A percentile compares a stretch with the other conserved stretches of the same genome.
Evolutionary conservation across 2,329 filamentous ascomycete genomes (phyloP).

Genomic region (Scedosporium dehoogii): DNA sequence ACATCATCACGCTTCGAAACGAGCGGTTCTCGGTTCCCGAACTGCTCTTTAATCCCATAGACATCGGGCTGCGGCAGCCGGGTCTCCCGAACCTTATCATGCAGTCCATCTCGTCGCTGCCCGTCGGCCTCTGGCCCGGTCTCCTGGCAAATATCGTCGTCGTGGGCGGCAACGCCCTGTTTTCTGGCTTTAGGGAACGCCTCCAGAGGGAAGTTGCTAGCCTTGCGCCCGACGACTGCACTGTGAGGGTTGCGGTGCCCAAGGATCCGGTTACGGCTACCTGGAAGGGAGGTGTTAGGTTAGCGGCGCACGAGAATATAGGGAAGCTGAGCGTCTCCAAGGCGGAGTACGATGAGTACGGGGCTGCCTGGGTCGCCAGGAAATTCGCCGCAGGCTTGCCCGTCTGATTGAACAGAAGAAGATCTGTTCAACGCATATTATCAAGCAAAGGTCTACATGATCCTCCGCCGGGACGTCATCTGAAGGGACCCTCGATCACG

Average conservation of each 20-base stretch:
- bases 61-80: slow-evolving; percentile 75
- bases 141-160: slow-evolving; percentile 81
- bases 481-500: too few species aligned
- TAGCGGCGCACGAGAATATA: slow-evolving; percentile 62
- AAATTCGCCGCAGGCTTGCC: slow-evolving; percentile 47
- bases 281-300: slow-evolving; percentile 74
- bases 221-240: slow-evolving; percentile 65
- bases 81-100: slow-evolving; percentile 77
- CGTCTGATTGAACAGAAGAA: neutral
- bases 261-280: slow-evolving; percentile 67
- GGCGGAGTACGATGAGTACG: slow-evolving; percentile 83
- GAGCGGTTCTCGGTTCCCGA: slow-evolving; percentile 89
- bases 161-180: slow-evolving; percentile 74
- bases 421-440: too few species aligned
- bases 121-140: slow-evolving; percentile 73
- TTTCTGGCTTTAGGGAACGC: slow-evolving; percentile 73
- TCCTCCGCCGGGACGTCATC: too few species aligned
- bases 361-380: slow-evolving; percentile 61
- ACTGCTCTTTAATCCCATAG: slow-evolving; percentile 74
- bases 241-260: slow-evolving; percentile 62
- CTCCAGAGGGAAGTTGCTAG: slow-evolving; percentile 65
- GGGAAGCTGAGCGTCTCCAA: slow-evolving; percentile 67
- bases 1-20: slow-evolving; percentile 78
- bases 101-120: slow-evolving; percentile 64
- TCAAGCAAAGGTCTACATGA: too few species aligned